Evolutionary conservation across 2,329 filamentous ascomycete species (phyloP).

Genomic region (Proliferodiscus dingleyae): DNA sequence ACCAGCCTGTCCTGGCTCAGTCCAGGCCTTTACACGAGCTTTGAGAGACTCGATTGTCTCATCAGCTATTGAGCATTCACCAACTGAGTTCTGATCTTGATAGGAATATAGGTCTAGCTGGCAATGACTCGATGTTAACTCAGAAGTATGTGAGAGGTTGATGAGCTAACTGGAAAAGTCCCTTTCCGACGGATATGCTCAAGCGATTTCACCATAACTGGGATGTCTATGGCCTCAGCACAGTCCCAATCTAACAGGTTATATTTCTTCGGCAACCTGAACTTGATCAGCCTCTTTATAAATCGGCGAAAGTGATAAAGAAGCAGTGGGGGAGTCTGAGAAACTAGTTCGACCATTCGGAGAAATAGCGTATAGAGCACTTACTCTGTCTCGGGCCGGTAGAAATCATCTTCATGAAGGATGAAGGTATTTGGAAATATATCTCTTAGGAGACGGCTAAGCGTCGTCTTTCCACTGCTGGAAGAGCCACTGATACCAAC

Average conservation of each 20-base stretch:
- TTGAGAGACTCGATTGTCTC: slow-evolving; percentile 43
- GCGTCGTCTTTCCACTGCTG: slow-evolving; percentile 90
- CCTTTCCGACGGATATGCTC: slow-evolving; percentile 66
- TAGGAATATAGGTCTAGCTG: slow-evolving; percentile 49
- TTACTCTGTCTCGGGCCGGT: slow-evolving; percentile 70
- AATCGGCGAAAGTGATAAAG: background rate
- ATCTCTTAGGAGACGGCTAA: slow-evolving; percentile 76
- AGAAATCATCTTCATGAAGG: slow-evolving; percentile 95
- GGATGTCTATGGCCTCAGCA: slow-evolving; percentile 68
- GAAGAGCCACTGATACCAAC: slow-evolving; percentile 86
- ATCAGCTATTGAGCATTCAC: slow-evolving; percentile 47
- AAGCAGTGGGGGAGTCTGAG: background rate
- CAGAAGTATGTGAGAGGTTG: slow-evolving; percentile 4
- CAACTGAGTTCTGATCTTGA: slow-evolving; percentile 60
- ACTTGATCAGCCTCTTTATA: background rate
- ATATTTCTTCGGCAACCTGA: slow-evolving; percentile 50
- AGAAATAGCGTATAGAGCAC: slow-evolving; percentile 25
- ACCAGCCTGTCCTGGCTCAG: slow-evolving; percentile 41
- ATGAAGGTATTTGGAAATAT: slow-evolving; percentile 77
- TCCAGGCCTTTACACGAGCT: slow-evolving; percentile 43
- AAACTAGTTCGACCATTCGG: background rate
- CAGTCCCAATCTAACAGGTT: slow-evolving; percentile 90
- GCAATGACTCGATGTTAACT: background rate
- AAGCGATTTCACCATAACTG: slow-evolving; percentile 62
- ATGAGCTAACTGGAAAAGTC: slow-evolving; percentile 51